Evolutionary conservation across 495 filamentous ascomycete genomes (phyloP).

Genomic region (Lasiosphaeris hirsuta): DNA sequence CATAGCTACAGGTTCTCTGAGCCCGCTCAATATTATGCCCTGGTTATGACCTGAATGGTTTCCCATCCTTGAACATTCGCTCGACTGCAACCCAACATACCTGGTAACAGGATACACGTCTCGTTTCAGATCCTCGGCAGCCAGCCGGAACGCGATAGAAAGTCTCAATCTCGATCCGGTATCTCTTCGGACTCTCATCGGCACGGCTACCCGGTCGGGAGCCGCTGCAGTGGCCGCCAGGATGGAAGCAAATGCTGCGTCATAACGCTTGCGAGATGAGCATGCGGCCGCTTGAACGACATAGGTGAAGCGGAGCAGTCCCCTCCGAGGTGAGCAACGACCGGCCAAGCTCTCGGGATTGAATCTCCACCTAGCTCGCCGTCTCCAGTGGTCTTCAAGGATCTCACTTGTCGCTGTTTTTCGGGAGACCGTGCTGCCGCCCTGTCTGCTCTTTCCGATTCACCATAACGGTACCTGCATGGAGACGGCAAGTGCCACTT

Average conservation of each 20-base stretch:
- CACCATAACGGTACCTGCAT: too few relatives aligned
- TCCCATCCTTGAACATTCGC: background rate
- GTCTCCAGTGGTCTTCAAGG: background rate
- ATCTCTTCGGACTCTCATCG: too few relatives aligned
- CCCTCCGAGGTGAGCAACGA: constrained; percentile 5
- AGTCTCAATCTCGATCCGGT: background rate
- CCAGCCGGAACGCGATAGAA: background rate
- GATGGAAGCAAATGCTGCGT: background rate
- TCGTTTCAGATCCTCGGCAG: background rate
- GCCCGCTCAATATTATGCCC: too few relatives aligned
- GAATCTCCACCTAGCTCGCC: background rate
- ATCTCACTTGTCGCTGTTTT: too few relatives aligned
- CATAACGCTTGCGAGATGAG: too few relatives aligned
- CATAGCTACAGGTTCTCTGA: too few relatives aligned
- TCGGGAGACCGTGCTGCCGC: too few relatives aligned
- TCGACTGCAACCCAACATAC: background rate
- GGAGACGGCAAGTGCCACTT: too few relatives aligned
- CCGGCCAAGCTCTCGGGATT: background rate
- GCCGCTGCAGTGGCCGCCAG: background rate
- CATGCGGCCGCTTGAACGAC: background rate
- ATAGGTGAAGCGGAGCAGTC: constrained; percentile 3
- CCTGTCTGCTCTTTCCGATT: too few relatives aligned
- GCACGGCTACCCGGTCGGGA: too few relatives aligned
- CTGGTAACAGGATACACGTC: background rate
- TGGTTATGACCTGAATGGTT: too few relatives aligned